Conservation (phyloP, 164 flowering plant species). For the Vitis labrusca region DNA sequence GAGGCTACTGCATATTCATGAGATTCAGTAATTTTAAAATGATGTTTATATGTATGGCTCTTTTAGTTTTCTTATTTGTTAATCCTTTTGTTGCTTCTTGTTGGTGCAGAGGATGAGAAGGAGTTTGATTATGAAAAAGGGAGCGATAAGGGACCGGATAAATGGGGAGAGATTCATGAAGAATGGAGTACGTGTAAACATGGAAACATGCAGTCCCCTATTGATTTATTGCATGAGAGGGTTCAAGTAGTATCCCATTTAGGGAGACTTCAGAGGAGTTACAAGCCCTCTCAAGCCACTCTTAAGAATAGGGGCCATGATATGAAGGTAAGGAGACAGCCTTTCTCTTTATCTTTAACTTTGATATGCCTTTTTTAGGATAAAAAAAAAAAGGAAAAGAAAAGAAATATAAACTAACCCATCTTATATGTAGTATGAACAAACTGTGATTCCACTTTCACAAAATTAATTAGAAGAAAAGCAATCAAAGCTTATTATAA, state of each 20-base stretch:
- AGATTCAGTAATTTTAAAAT: too few relatives aligned
- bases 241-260: slow-evolving; percentile 33
- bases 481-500: neutral
- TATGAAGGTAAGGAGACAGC: slow-evolving; percentile 34
- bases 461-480: neutral
- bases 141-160: slow-evolving; percentile 40
- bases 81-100: neutral
- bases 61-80: neutral
- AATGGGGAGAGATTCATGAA: slow-evolving; percentile 46
- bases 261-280: slow-evolving; percentile 33
- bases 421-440: too few relatives aligned
- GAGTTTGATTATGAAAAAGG: slow-evolving; percentile 37
- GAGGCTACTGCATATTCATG: too few relatives aligned
- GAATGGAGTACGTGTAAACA: slow-evolving; percentile 52
- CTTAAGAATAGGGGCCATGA: slow-evolving; percentile 57
- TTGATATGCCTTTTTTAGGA: too few relatives aligned
- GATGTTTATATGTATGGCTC: too few relatives aligned
- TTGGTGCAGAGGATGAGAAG: slow-evolving; percentile 49
- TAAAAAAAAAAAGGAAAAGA: too few relatives aligned
- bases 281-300: slow-evolving; percentile 42
- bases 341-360: neutral
- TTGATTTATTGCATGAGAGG: slow-evolving; percentile 43
- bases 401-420: too few relatives aligned
- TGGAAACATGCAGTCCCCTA: slow-evolving; percentile 71
- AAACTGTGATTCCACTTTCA: too few relatives aligned